Evolutionary conservation across 176 grass and related monocot species (phyloP).

Genomic region (Panicum miliaceum): DNA sequence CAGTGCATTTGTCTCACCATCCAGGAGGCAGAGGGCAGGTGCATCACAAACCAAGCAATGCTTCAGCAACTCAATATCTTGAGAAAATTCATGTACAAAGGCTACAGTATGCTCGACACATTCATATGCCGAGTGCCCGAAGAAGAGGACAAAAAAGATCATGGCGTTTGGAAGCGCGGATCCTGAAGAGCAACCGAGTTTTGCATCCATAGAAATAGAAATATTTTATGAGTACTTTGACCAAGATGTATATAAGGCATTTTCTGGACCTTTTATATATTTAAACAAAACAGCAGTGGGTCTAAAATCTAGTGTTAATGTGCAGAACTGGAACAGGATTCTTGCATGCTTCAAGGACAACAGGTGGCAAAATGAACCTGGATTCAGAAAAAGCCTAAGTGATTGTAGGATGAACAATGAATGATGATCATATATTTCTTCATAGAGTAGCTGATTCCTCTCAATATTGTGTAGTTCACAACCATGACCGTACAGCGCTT

Average conservation of each 20-base stretch:
- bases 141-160: not conserved
- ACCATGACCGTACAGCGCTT: not conserved
- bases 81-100: not conserved
- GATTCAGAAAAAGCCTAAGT: not conserved
- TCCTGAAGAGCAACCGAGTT: not conserved
- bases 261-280: not conserved
- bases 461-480: not conserved
- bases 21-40: too few species aligned
- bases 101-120: slow-evolving; percentile 4
- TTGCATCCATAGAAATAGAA: not conserved
- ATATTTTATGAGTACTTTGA: slow-evolving; percentile 28
- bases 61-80: not conserved
- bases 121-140: not conserved
- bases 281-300: not conserved
- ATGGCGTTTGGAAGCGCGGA: not conserved
- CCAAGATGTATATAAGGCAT: not conserved
- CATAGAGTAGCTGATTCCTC: not conserved
- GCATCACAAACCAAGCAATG: slow-evolving; percentile 32
- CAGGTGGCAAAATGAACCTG: not conserved
- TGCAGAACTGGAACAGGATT: not conserved
- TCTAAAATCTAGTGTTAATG: not conserved
- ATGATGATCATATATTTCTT: not conserved
- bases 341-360: not conserved
- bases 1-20: not conserved
- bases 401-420: not conserved